Conservation (phyloP, 305 asterid species). For the Coffea humblotiana region DNA sequence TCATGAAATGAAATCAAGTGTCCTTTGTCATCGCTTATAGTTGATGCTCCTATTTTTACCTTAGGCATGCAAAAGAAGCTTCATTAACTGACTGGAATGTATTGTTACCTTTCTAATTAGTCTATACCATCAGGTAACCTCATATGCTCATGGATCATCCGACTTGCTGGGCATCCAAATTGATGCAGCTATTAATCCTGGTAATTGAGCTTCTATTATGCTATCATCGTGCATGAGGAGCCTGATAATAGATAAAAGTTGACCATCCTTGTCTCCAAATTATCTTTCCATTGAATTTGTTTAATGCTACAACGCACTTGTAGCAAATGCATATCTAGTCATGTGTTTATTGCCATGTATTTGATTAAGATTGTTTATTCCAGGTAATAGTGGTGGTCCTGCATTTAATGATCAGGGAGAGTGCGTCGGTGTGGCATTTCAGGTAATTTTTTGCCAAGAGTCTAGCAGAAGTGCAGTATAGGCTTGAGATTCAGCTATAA, state of each 20-base stretch:
- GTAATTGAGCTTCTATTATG: constrained; percentile 32
- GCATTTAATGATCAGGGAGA: constrained; percentile 96
- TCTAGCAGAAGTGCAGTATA: neutral
- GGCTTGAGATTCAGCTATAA: neutral
- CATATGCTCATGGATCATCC: constrained; percentile 98
- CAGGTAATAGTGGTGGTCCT: constrained; percentile 99
- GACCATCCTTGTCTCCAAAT: neutral
- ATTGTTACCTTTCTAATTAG: neutral
- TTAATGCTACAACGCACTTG: neutral
- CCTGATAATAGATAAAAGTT: neutral
- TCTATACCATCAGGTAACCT: constrained; percentile 68
- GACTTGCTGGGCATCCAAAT: constrained; percentile 98
- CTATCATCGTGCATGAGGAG: neutral
- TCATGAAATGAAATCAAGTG: neutral
- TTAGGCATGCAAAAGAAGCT: neutral
- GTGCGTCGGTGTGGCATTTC: constrained; percentile 99
- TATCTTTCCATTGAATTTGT: neutral
- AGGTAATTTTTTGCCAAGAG: constrained; percentile 45
- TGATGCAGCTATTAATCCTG: constrained; percentile 99
- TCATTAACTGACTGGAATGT: neutral
- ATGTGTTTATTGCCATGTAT: neutral
- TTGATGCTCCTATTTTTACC: neutral
- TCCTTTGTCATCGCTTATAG: neutral
- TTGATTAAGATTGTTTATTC: constrained; percentile 1
- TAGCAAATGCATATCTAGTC: neutral